Conservation (phyloP, 140 eudicot species). For the Anethum foeniculum region DNA sequence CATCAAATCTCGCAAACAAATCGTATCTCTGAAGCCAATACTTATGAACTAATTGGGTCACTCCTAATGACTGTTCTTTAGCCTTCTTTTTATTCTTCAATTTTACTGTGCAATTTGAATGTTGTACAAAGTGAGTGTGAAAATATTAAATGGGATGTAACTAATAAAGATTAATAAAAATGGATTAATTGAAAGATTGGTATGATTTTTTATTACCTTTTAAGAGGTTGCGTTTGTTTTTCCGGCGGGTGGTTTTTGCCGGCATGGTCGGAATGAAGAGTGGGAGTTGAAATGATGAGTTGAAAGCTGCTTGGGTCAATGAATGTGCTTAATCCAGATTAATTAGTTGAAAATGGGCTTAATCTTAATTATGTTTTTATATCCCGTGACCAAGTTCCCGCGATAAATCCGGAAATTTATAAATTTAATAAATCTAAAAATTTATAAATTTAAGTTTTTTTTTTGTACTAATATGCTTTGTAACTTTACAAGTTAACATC, state of each 20-base stretch:
- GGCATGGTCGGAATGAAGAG: constrained; percentile 1
- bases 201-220: neutral
- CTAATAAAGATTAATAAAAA: neutral
- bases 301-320: too few relatives aligned
- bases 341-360: too few relatives aligned
- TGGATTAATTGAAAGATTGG: too few relatives aligned
- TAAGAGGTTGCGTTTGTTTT: neutral
- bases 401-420: too few relatives aligned
- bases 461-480: too few relatives aligned
- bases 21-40: constrained; percentile 67
- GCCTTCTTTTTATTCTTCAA: constrained; percentile 21
- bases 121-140: neutral
- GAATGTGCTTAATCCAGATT: too few relatives aligned
- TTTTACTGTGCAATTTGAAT: constrained; percentile 17
- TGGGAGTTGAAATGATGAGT: too few relatives aligned
- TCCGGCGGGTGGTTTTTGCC: neutral
- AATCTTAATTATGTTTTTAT: too few relatives aligned
- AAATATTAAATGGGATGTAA: neutral
- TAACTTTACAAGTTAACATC: too few relatives aligned
- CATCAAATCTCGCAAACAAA: constrained; percentile 56
- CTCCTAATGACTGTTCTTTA: constrained; percentile 15
- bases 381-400: too few relatives aligned
- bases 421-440: too few relatives aligned
- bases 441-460: too few relatives aligned
- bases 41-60: constrained; percentile 35